phyloP scores from a whole-genome alignment of 2,329 filamentous ascomycete genomes.

The Fusarium beomiforme region DNA sequence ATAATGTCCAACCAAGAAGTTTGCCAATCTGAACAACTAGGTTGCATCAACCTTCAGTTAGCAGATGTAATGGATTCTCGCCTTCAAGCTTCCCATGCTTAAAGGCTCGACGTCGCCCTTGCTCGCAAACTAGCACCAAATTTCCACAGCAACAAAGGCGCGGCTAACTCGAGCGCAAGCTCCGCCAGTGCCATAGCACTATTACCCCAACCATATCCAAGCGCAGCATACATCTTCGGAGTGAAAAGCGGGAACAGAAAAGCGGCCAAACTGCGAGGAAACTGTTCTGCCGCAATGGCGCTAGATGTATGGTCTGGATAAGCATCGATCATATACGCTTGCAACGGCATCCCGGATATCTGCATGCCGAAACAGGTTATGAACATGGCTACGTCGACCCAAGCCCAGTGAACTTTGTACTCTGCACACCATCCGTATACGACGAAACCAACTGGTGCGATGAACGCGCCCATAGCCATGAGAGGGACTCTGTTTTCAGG shows the following conservation, averaged over 20 bases:
- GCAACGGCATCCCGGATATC: constrained; percentile 44
- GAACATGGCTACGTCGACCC: constrained; percentile 50
- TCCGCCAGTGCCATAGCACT: constrained; percentile 50
- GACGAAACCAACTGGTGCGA: constrained; percentile 52
- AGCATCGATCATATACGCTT: constrained; percentile 55
- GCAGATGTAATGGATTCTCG: too few relatives aligned
- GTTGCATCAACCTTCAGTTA: rapidly evolving
- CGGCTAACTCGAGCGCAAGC: constrained; percentile 50
- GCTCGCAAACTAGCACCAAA: constrained; percentile 50
- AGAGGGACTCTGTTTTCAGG: constrained; percentile 44
- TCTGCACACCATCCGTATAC: constrained; percentile 57
- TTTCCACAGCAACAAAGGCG: constrained; percentile 53
- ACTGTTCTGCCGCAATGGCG: constrained; percentile 58
- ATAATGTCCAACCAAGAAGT: too few relatives aligned
- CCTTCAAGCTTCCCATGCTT: rapidly evolving
- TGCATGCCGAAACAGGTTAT: constrained; percentile 48
- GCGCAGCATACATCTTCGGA: constrained; percentile 49
- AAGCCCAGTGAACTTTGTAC: constrained; percentile 49
- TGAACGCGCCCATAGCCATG: constrained; percentile 52
- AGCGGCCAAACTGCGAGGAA: constrained; percentile 57
- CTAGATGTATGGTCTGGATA: constrained; percentile 59
- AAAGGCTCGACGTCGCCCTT: constrained; percentile 8
- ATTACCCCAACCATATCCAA: constrained; percentile 54
- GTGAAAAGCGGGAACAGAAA: constrained; percentile 62
- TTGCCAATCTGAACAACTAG: neutral